phyloP scores from a whole-genome alignment of 1,284 basidiomycete species.

The Tilletia setariae region DNA sequence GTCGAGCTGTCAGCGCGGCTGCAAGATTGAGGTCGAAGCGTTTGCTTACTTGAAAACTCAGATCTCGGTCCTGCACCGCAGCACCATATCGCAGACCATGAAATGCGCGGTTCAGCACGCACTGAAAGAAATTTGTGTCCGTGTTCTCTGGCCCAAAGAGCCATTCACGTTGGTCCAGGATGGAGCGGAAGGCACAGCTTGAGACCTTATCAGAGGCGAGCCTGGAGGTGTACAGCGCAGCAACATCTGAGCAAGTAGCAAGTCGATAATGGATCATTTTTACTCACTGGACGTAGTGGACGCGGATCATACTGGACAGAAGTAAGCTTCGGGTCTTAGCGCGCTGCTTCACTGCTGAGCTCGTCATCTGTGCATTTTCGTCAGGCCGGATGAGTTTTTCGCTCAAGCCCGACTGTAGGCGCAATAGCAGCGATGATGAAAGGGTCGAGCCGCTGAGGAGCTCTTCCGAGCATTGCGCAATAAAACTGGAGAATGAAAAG shows the following conservation, averaged over 20 bases:
- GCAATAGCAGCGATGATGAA: slow-evolving; percentile 25
- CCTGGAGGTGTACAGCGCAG: neutral
- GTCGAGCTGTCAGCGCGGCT: neutral
- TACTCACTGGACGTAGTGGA: neutral
- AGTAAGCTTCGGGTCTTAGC: neutral
- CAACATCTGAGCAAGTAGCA: neutral
- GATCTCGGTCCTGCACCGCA: neutral
- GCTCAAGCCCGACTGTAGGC: neutral
- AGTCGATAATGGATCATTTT: neutral
- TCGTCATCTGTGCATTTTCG: neutral
- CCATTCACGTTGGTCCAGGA: neutral
- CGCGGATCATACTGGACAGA: neutral
- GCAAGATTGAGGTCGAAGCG: neutral
- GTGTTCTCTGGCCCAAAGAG: slow-evolving; percentile 4
- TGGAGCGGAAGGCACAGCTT: neutral
- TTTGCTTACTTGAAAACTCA: neutral
- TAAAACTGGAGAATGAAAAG: slow-evolving; percentile 25
- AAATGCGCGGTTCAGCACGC: slow-evolving; percentile 32
- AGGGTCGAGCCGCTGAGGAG: slow-evolving; percentile 23
- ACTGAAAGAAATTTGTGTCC: slow-evolving; percentile 36
- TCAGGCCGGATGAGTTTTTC: neutral
- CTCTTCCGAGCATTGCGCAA: slow-evolving; percentile 35
- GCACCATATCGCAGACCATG: slow-evolving; percentile 3
- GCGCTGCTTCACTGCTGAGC: neutral
- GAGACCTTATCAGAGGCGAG: neutral